These are phyloP conservation scores for Ogataea saltuana DNA, from an alignment of 805 yeast genomes.

Conservation along the genomic window DNA sequence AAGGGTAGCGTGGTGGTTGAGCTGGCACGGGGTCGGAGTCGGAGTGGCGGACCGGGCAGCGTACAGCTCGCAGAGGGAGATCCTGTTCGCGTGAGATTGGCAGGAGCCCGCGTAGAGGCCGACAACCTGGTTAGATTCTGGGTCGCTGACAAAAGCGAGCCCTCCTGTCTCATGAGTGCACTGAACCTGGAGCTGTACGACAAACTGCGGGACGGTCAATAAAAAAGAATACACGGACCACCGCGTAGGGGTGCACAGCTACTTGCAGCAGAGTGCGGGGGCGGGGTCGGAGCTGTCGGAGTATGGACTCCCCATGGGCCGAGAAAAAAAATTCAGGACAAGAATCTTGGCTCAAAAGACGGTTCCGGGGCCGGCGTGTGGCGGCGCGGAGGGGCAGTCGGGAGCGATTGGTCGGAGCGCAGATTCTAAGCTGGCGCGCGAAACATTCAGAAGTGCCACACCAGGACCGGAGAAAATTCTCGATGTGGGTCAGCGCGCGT, in stretches of 20 bases:
- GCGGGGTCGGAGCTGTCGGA: constrained; percentile 10
- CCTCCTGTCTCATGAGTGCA: constrained; percentile 78
- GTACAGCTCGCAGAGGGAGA: constrained; percentile 12
- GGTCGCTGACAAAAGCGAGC: constrained; percentile 66
- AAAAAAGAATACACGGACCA: not conserved
- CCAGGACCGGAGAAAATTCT: constrained; percentile 15
- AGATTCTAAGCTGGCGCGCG: not conserved
- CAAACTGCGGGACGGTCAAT: constrained; percentile 12
- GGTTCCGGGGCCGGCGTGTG: not conserved
- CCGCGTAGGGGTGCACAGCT: constrained; percentile 5
- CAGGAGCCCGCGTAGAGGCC: constrained; percentile 48
- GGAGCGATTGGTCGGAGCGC: not conserved
- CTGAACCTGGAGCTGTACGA: constrained; percentile 68
- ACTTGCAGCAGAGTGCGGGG: constrained; percentile 2
- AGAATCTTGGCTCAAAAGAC: not conserved
- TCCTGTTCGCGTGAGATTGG: constrained; percentile 15
- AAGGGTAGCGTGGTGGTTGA: constrained; percentile 28
- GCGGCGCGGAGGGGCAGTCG: constrained; percentile 2
- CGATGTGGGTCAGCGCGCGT: constrained; percentile 8
- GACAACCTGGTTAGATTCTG: constrained; percentile 61
- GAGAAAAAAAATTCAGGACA: not conserved
- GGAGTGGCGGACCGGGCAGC: constrained; percentile 5
- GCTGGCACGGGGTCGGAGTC: constrained; percentile 10
- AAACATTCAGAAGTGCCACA: constrained; percentile 4
- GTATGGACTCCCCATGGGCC: constrained; percentile 10